Evolutionary conservation across 2,329 filamentous ascomycete species (phyloP), one percentile per base, ranked within the genome.

Genomic region (Curvularia verruculosa): DNA sequence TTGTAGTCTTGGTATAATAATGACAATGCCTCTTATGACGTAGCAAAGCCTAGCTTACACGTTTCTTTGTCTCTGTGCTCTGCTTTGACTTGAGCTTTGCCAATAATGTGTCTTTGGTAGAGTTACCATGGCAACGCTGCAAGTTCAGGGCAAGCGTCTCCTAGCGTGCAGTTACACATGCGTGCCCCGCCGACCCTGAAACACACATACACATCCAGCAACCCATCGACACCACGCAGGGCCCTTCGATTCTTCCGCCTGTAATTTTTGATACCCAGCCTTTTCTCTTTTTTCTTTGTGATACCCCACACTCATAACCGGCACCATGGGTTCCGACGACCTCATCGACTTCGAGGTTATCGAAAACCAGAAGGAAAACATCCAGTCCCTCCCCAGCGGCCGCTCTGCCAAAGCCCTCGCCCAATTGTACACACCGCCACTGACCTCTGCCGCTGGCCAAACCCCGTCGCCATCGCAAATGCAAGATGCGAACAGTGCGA

Each of bases 281-380:
- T 59, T 65, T 61, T 65, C 57, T 48, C 40, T 58, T 57, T n/a
- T 62, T 63, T 49, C 26, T 52, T 67, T 64, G 61, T 70, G 65
- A 71, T 71, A 70, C 69, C 69, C 65, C 60, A 51, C 58, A 57
- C 58, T 60, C n/a, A 18, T 28, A 36, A 5, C 18, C 44, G 49
- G 58, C 68, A 63, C 68, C 61, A 80, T 80, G 78, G 76, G 75
- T 56, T 79, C 78, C 53, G 77, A 79, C 56, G 81, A 83, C 65
- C 73, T 82, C 23, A 80, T 83, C 68, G 78, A 81, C 79, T 98
- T 99, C 80, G 90, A 96, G 69, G 85, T 97, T 62, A 97, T 99
- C 78, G 95, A 99, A 80, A 87, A 86, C 45, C 93, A 97, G 70
- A 99, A 99, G 79, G 95, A 99, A 80, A 99, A 99, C 78, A 97